phyloP scores from a whole-genome alignment of 768 basidiomycete species.

The Hericium erinaceus region DNA sequence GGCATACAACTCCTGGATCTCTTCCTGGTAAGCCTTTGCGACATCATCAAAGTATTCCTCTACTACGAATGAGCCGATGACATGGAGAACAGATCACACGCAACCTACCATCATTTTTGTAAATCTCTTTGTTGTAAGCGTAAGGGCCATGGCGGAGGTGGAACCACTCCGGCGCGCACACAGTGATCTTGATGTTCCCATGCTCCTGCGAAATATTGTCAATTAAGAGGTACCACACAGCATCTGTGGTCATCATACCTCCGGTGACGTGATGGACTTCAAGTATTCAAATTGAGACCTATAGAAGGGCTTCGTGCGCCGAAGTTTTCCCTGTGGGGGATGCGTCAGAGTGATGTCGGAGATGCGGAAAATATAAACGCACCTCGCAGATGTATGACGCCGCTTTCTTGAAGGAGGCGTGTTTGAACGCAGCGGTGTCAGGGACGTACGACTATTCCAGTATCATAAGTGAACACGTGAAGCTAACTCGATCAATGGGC shows the following conservation, averaged over 20 bases:
- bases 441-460: constrained; percentile 23
- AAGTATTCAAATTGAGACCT: constrained; percentile 53
- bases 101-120: constrained; percentile 45
- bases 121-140: constrained; percentile 50
- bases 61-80: background rate
- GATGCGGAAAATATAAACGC: constrained; percentile 1
- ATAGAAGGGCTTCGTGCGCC: constrained; percentile 52
- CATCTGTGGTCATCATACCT: constrained; percentile 26
- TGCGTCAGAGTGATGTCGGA: constrained; percentile 15
- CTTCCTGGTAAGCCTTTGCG: constrained; percentile 35
- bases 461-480: background rate
- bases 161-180: constrained; percentile 67
- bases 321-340: constrained; percentile 40
- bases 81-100: background rate
- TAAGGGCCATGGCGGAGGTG: constrained; percentile 59
- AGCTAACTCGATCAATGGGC: background rate
- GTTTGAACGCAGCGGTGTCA: constrained; percentile 25
- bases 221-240: background rate
- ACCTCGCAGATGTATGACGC: constrained; percentile 19
- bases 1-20: constrained; percentile 35
- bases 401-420: constrained; percentile 24
- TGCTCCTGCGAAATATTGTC: constrained; percentile 38
- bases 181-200: constrained; percentile 58
- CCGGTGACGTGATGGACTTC: constrained; percentile 44
- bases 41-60: constrained; percentile 43